phyloP scores from a whole-genome alignment of 2,329 filamentous ascomycete species.

The Colletotrichum navitas region DNA sequence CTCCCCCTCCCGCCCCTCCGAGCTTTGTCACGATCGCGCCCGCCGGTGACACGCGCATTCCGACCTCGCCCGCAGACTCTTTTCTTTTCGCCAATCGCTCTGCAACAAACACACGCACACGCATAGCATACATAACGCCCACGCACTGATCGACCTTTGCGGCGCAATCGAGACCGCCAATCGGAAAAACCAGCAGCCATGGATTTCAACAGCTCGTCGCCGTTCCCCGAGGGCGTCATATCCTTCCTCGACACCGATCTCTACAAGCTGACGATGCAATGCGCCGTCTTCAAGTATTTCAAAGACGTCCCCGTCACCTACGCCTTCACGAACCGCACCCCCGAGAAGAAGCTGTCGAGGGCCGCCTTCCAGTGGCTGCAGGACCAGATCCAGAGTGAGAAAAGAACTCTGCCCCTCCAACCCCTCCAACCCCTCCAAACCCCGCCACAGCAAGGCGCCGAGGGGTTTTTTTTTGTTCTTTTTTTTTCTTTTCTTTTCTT shows the following conservation, averaged over 20 bases:
- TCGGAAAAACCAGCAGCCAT: constrained; percentile 52
- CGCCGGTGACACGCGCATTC: constrained; percentile 18
- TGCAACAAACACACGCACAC: not conserved
- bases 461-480: no score
- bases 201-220: constrained; percentile 76
- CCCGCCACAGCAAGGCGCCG: not conserved
- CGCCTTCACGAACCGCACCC: constrained; percentile 94
- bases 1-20: constrained; percentile 12
- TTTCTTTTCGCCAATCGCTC: not conserved
- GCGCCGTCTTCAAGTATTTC: constrained; percentile 93
- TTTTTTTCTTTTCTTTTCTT: no score
- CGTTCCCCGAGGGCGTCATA: constrained; percentile 80
- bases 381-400: constrained; percentile 82
- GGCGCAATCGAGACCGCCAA: not conserved
- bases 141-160: not conserved
- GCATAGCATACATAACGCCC: not conserved
- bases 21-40: constrained; percentile 40
- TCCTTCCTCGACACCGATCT: constrained; percentile 87
- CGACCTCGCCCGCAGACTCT: constrained; percentile 32
- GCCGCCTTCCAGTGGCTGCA: constrained; percentile 88
- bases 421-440: not conserved
- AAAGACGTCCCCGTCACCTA: constrained; percentile 87
- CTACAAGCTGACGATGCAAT: constrained; percentile 99
- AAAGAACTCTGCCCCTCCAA: constrained; percentile 5
- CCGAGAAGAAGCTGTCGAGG: constrained; percentile 89